Evolutionary conservation across 176 grass and related monocot genomes (phyloP).

Genomic region (Ensete ventricosum): DNA sequence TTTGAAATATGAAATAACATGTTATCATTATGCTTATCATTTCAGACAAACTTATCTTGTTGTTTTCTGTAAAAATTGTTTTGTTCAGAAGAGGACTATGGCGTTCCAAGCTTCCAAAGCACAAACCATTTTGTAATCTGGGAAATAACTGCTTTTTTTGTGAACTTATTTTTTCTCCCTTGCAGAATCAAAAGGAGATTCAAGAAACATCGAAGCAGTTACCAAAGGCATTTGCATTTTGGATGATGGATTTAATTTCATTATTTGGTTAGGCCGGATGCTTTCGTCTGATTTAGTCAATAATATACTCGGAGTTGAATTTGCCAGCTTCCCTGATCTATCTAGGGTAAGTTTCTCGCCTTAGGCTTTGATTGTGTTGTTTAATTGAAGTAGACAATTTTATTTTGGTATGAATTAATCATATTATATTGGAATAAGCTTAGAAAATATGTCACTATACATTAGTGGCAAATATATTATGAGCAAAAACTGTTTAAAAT

Average conservation of each 20-base stretch:
- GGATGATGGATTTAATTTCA: constrained; percentile 78
- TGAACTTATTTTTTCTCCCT: not conserved
- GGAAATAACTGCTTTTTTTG: not conserved
- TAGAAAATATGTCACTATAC: not conserved
- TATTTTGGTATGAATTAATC: not conserved
- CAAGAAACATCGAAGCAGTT: constrained; percentile 36
- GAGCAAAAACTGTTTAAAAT: not conserved
- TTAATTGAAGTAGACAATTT: not conserved
- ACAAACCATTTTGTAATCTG: not conserved
- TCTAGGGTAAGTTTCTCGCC: constrained; percentile 44
- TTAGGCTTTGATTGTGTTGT: not conserved
- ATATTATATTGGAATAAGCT: too few relatives aligned
- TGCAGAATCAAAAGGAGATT: constrained; percentile 39
- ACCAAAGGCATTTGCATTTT: constrained; percentile 74
- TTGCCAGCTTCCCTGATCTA: constrained; percentile 63
- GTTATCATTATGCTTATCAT: not conserved
- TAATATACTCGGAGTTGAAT: constrained; percentile 53
- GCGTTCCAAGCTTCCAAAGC: not conserved
- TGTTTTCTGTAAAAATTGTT: not conserved
- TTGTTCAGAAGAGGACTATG: not conserved
- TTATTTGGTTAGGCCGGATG: constrained; percentile 87
- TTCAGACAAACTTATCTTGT: not conserved
- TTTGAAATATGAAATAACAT: not conserved
- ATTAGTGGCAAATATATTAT: not conserved
- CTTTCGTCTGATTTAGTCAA: constrained; percentile 52